Conservation (phyloP, 2,329 filamentous ascomycete genomes). For the Stachybotrys chartarum region DNA sequence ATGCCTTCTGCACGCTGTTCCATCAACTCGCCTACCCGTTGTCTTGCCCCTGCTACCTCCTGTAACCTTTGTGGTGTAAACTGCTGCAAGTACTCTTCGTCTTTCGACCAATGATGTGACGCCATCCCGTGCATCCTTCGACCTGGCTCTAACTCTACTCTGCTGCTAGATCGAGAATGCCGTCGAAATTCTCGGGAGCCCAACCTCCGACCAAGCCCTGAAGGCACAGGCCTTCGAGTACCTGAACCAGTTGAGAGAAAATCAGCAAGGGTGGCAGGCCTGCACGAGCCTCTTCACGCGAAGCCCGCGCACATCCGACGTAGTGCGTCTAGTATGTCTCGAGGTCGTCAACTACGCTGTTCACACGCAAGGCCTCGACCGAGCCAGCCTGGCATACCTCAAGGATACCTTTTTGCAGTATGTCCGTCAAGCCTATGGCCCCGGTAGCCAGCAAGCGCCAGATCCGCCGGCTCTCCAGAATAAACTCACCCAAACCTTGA, state of each 20-base stretch:
- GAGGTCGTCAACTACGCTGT: constrained; percentile 92
- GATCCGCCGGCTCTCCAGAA: constrained; percentile 82
- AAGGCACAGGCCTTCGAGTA: constrained; percentile 80
- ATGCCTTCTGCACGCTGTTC: too few species aligned
- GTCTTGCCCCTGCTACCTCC: too few species aligned
- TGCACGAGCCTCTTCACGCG: constrained; percentile 82
- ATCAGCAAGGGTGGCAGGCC: constrained; percentile 84
- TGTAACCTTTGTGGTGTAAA: too few species aligned
- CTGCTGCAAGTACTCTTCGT: constrained; percentile 2
- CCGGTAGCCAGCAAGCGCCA: constrained; percentile 46
- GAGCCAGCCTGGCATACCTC: constrained; percentile 64
- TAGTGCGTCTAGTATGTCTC: constrained; percentile 81
- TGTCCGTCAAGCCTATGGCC: constrained; percentile 66
- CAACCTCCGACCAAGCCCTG: constrained; percentile 64
- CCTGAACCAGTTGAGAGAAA: constrained; percentile 68
- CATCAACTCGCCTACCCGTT: too few species aligned
- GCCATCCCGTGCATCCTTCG: constrained; percentile 2
- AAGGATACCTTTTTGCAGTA: constrained; percentile 79
- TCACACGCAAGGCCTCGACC: constrained; percentile 69
- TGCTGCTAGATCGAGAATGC: constrained; percentile 74
- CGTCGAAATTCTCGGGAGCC: constrained; percentile 88
- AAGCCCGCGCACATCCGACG: constrained; percentile 67
- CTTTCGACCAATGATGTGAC: constrained; percentile 1
- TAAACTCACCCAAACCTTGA: constrained; percentile 93
- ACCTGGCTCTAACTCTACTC: constrained; percentile 8